Conservation (phyloP, 1,284 basidiomycete genomes). For the Ceraceosorus guamensis region DNA sequence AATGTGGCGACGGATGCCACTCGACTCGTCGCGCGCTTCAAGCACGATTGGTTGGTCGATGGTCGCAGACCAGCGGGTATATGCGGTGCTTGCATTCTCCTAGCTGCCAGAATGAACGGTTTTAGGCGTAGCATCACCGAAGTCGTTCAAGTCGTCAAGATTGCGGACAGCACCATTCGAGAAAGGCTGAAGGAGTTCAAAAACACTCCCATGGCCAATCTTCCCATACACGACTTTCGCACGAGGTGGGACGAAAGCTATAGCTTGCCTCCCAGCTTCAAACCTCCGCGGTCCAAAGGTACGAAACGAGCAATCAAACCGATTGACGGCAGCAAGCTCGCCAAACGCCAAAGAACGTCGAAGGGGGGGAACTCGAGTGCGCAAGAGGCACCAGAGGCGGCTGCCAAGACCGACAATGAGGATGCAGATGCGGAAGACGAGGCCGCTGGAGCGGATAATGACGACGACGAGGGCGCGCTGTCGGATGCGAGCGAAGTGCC, state of each 20-base stretch:
- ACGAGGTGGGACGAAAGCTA: conserved; percentile 85
- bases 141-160: conserved; percentile 90
- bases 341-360: conserved; percentile 58
- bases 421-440: conserved; percentile 31
- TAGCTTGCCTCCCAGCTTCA: conserved; percentile 72
- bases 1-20: conserved; percentile 88
- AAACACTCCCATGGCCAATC: conserved; percentile 71
- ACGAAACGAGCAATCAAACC: too few species aligned
- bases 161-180: conserved; percentile 85
- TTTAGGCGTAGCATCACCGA: conserved; percentile 87
- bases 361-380: conserved; percentile 32
- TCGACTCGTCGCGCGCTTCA: conserved; percentile 86
- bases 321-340: conserved; percentile 66
- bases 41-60: conserved; percentile 93
- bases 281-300: too few species aligned
- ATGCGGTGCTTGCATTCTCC: conserved; percentile 86
- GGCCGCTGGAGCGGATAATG: conserved; percentile 36
- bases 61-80: conserved; percentile 93
- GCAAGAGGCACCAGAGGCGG: conserved; percentile 44
- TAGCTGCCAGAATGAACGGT: conserved; percentile 97
- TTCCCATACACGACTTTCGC: conserved; percentile 86
- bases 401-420: conserved; percentile 40
- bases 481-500: too few species aligned
- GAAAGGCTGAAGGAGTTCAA: conserved; percentile 95
- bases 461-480: neutral